Conservation (phyloP, 805 yeast genomes). For the Yarrowia sp. region DNA sequence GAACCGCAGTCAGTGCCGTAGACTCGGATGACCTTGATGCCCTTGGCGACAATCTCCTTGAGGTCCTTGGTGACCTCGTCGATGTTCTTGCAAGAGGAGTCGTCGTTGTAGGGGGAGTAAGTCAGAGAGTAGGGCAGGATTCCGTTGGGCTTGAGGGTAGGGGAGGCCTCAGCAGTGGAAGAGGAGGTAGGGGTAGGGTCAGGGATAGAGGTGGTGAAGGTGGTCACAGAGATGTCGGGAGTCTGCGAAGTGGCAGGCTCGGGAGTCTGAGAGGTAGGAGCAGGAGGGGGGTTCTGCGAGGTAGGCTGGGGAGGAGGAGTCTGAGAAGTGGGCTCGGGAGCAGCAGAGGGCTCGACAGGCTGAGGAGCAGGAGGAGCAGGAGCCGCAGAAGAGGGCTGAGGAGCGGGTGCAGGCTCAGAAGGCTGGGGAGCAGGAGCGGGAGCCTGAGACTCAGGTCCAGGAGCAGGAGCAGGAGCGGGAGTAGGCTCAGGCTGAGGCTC, state of each 20-base stretch:
- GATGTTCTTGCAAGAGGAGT: constrained; percentile 63
- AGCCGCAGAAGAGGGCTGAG: neutral
- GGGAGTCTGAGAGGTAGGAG: neutral
- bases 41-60: constrained; percentile 53
- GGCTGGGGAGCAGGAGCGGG: neutral
- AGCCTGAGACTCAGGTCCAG: neutral
- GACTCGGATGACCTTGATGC: constrained; percentile 65
- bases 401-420: neutral
- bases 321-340: neutral
- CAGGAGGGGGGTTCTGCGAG: neutral
- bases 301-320: neutral
- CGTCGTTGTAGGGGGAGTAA: constrained; percentile 62
- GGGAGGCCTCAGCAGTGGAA: neutral
- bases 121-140: constrained; percentile 38
- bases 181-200: neutral
- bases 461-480: neutral
- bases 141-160: neutral
- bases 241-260: neutral
- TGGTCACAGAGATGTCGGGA: too few relatives aligned
- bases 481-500: neutral
- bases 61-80: constrained; percentile 59
- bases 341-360: neutral
- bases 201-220: neutral
- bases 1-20: constrained; percentile 88
- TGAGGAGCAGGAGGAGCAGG: neutral